Conservation (phyloP, 345 rosid genomes). For the Gossypium raimondii region DNA sequence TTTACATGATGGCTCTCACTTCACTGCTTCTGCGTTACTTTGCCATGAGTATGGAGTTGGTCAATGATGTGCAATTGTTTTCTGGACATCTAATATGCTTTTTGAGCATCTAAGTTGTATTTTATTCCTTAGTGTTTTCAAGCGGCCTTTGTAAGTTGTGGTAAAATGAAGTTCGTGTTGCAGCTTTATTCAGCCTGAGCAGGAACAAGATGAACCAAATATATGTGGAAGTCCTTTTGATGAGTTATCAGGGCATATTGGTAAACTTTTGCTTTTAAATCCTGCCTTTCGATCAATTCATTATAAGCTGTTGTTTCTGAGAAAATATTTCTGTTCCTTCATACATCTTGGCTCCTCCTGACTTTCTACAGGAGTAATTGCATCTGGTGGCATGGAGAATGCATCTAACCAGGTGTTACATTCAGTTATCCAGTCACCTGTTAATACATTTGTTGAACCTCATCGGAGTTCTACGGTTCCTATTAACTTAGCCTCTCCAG, state of each 20-base stretch:
- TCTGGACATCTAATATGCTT: neutral
- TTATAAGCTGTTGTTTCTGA: conserved; percentile 17
- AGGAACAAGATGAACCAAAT: conserved; percentile 43
- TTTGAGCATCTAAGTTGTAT: conserved; percentile 8
- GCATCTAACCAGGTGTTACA: conserved; percentile 42
- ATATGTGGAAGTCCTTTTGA: conserved; percentile 39
- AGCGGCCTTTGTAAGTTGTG: neutral
- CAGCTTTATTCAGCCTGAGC: conserved; percentile 46
- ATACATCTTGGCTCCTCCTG: conserved; percentile 27
- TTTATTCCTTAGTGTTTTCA: neutral
- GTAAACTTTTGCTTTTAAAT: conserved; percentile 33
- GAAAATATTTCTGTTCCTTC: conserved; percentile 16
- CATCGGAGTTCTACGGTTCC: conserved; percentile 64
- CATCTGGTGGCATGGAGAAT: conserved; percentile 47
- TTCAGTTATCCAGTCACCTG: conserved; percentile 29
- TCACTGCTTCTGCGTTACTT: conserved; percentile 12
- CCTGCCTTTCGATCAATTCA: conserved; percentile 3
- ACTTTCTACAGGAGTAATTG: conserved; percentile 41
- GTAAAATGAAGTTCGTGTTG: conserved; percentile 15
- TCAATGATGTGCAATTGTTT: neutral
- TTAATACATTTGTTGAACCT: conserved; percentile 51
- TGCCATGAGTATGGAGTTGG: neutral
- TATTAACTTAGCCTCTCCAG: conserved; percentile 54
- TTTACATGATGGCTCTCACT: conserved; percentile 5
- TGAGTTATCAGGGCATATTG: conserved; percentile 40